Evolutionary conservation across 2,329 filamentous ascomycete species (phyloP), one percentile per base, ranked within the genome.

Genomic region (Botrytis fragariae): DNA sequence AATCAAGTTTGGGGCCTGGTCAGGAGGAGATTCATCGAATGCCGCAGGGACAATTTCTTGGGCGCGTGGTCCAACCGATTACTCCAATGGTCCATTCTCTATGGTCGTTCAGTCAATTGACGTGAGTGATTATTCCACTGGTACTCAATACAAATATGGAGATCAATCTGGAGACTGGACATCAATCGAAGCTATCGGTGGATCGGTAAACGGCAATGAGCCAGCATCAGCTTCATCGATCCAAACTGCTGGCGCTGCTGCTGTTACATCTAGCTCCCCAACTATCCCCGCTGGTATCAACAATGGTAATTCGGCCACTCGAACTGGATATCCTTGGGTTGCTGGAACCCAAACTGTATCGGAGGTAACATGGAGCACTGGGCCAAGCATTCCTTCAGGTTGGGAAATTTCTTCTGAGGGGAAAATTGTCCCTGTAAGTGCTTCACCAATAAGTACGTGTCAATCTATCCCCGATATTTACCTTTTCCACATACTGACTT

Each of bases 101-200:
- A 98, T 98, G 95, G 84, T 88, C 71, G 91, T 98, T 80, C 88
- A 92, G 82, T 92, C 88, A 44, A 83, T 98, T 77, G 86, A 87
- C 72, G 89, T 97, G 60, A 91, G 91, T 69, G 96, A 99, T 84
- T 99, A 98, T 85, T 98, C 95, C 35, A 98, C 95, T 1, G 96
- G 96, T 71, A 91, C 88, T 29, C 85, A 92, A 76, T 99, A 99
- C 86, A 86, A 85, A 73, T 99, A 98, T 84, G 88, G 88, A 77
- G 93, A 96, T 81, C 88, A 87, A 54, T 91, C 88, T 65, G 96
- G 96, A 65, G 88, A 86, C 35, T 97, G 94, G 93, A 80, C 89
- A 77, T 95, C 93, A 67, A 98, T 99, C 82, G 83, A 88, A 78
- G 90, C 95, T 71, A 87, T 91, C n/a, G 94, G 90, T 76, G 96